phyloP scores from a whole-genome alignment of 306 rosid genomes.

The Argentina anserina region DNA sequence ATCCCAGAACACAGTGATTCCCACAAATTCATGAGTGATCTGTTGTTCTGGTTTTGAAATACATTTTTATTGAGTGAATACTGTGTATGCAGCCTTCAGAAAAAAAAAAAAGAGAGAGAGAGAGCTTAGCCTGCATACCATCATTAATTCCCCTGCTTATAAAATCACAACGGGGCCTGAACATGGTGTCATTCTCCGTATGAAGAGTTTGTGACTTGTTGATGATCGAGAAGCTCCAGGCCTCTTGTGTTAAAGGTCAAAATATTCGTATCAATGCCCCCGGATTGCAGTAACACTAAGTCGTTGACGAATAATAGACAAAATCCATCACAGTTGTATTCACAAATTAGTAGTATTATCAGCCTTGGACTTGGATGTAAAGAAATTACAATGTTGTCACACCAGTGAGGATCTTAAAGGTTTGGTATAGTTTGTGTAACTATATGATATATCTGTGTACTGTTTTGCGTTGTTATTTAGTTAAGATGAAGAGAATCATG shows the following conservation, averaged over 20 bases:
- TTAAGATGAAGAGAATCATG: too few species aligned
- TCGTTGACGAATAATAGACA: too few species aligned
- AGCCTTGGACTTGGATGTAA: background rate
- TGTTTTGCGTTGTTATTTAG: background rate
- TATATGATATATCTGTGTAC: background rate
- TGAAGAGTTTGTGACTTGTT: background rate
- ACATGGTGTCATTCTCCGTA: conserved; percentile 23
- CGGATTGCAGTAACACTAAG: background rate
- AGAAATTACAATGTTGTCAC: background rate
- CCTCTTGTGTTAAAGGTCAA: background rate
- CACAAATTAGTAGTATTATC: background rate
- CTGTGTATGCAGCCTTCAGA: too few species aligned
- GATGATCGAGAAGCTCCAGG: background rate
- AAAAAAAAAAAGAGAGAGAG: too few species aligned
- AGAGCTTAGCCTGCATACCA: conserved; percentile 14
- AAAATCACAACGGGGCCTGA: conserved; percentile 25
- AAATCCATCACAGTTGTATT: background rate
- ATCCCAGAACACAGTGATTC: too few species aligned
- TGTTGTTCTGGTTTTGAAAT: too few species aligned
- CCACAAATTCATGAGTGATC: too few species aligned
- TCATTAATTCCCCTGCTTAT: conserved; percentile 28
- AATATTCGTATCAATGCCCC: background rate
- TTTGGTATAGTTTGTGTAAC: background rate
- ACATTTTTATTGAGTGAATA: too few species aligned
- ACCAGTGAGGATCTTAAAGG: background rate